Evolutionary conservation across 2,329 filamentous ascomycete species (phyloP).

Genomic region (Colletotrichum liriopes): DNA sequence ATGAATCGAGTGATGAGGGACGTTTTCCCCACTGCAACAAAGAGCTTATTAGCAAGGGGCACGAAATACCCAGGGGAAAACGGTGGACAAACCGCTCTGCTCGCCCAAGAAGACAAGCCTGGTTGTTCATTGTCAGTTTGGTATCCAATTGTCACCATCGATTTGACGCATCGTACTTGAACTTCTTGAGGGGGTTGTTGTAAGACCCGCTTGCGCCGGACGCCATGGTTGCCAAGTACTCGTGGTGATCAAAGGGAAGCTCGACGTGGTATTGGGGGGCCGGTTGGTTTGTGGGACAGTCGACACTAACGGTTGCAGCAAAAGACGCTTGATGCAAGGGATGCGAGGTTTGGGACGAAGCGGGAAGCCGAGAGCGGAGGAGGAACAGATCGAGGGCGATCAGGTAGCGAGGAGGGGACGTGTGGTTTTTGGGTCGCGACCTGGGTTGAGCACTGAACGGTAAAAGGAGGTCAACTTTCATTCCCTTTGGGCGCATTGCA

Average conservation of each 20-base stretch:
- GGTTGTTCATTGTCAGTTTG: conserved; percentile 46
- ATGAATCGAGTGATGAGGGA: conserved; percentile 99
- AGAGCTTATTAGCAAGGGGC: conserved; percentile 17
- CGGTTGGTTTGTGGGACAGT: conserved; percentile 22
- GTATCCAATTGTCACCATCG: background rate
- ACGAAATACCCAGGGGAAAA: conserved; percentile 26
- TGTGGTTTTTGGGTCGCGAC: conserved; percentile 21
- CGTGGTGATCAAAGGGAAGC: conserved; percentile 33
- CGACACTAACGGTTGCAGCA: conserved; percentile 25
- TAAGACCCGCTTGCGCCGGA: conserved; percentile 83
- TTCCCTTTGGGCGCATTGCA: conserved; percentile 28
- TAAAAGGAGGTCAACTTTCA: conserved; percentile 41
- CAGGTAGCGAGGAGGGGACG: conserved; percentile 21
- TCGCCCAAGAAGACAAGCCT: conserved; percentile 98
- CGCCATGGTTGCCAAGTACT: conserved; percentile 73
- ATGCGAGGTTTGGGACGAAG: background rate
- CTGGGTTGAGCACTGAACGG: conserved; percentile 24
- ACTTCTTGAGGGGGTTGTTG: conserved; percentile 99
- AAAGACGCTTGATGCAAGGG: conserved; percentile 31
- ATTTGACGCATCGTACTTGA: conserved; percentile 78
- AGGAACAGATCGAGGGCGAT: conserved; percentile 30
- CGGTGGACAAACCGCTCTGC: conserved; percentile 87
- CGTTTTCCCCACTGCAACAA: conserved; percentile 89
- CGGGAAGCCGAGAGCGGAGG: background rate
- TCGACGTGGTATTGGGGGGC: conserved; percentile 33